phyloP scores from a whole-genome alignment of 305 asterid genomes.

The Fraxinus albicans region DNA sequence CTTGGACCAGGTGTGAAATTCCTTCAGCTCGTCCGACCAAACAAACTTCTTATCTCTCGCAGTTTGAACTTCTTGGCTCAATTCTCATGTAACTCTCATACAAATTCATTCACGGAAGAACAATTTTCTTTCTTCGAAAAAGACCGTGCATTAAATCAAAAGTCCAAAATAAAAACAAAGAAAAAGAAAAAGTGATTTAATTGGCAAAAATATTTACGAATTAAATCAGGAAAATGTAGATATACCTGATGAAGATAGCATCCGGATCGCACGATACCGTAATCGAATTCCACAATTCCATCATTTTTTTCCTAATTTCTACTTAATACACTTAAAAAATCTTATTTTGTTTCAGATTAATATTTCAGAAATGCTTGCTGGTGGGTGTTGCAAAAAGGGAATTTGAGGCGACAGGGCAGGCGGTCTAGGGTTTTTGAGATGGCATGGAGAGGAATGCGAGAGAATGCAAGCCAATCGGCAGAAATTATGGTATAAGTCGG shows the following conservation, averaged over 20 bases:
- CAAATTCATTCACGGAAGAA: background rate
- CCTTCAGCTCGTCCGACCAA: background rate
- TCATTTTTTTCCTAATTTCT: background rate
- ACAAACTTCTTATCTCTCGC: background rate
- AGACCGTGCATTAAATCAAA: background rate
- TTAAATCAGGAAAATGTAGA: background rate
- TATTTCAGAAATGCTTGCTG: background rate
- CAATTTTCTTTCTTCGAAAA: background rate
- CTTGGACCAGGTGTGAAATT: background rate
- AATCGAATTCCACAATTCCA: background rate
- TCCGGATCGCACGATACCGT: background rate
- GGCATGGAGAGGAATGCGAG: background rate
- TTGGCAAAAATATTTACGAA: background rate
- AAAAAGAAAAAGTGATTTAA: background rate
- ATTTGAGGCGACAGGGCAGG: background rate
- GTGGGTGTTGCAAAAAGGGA: background rate
- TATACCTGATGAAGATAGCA: background rate
- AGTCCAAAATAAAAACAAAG: background rate
- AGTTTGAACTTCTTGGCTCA: background rate
- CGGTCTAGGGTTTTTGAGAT: background rate
- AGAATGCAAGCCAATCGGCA: background rate
- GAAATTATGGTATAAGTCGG: background rate
- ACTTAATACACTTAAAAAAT: background rate
- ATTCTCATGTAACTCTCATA: background rate
- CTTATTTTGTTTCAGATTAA: background rate